Evolutionary conservation across 225 moss, liverwort and hornwort species (phyloP).

Genomic region (Pseudisothecium myosuroides): DNA sequence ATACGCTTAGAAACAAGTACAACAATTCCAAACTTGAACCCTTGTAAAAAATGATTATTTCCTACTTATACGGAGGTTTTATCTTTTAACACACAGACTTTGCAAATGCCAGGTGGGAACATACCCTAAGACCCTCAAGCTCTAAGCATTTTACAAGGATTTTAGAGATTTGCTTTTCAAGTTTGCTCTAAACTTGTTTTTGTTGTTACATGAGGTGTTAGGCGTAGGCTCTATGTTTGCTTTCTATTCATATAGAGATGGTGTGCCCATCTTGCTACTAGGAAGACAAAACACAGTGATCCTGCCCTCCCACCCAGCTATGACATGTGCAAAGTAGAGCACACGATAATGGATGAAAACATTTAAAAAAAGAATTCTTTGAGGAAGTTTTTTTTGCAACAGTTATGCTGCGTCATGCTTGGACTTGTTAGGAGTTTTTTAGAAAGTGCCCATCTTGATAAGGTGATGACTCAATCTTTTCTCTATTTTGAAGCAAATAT

Average conservation of each 20-base stretch:
- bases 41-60: too few species aligned
- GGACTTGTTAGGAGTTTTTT: background rate
- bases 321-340: background rate
- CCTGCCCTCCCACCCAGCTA: rapidly evolving
- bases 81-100: too few species aligned
- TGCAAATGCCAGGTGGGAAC: too few species aligned
- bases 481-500: background rate
- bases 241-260: background rate
- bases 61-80: too few species aligned
- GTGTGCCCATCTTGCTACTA: too few species aligned
- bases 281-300: too few species aligned
- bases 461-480: background rate
- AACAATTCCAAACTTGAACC: too few species aligned
- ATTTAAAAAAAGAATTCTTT: too few species aligned
- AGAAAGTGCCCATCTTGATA: background rate
- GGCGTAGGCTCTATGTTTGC: background rate
- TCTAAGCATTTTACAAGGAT: background rate
- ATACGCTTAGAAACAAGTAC: too few species aligned
- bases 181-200: background rate
- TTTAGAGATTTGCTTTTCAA: background rate
- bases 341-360: background rate
- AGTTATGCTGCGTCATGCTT: rapidly evolving
- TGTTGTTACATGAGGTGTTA: background rate
- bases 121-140: background rate
- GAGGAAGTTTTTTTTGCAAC: background rate